Evolutionary conservation across 2,329 filamentous ascomycete genomes (phyloP), one percentile per base, ranked within the genome.

Genomic region (Diaporthe destruens): DNA sequence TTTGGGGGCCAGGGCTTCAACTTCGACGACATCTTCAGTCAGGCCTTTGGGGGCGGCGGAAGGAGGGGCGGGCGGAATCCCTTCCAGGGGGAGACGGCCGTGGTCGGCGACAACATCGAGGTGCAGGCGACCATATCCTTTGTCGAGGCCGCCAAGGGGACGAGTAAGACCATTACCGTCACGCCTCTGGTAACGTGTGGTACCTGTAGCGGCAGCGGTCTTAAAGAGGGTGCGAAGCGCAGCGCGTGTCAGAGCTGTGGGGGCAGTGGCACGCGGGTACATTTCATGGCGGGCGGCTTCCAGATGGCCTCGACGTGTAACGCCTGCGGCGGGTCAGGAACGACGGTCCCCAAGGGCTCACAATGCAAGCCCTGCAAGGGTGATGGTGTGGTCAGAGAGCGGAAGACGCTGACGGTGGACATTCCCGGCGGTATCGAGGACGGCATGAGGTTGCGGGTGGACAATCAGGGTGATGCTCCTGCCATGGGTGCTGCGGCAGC

Each of bases 371-470:
- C 90, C 0, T 99, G 96, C 81, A 85, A 87, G 73, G 96, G 96
- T 49, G 91, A 94, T 70, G 96, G 96, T 57, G 95, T 97, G 20
- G 89, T 94, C 47, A 89, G 94, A 77, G 94, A 98, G 79, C 88
- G 91, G 74, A 94, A 94, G 84, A 94, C 93, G 0, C 91, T 99
- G 65, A 93, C 89, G 36, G 89, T 99, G 55, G 95, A 98, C 77
- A 98, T 99, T 57, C 96, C 96, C 1, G 95, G 93, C 29, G 96
- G 96, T 75, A 95, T 99, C 42, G 96, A 98, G 81, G 96, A 99
- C 81, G 95, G 96, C 71, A 98, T 98, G 96, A 90, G 94, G 72
- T 85, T 99, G 78, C 89, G 94, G 68, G 89, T 99, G 36, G 90
- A 91, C 72, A 93, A 93, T 34, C 95, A 97, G 79, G 96, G 96